phyloP scores from a whole-genome alignment of 352 stramenopile genomes.

The Phytophthora pistaciae region DNA sequence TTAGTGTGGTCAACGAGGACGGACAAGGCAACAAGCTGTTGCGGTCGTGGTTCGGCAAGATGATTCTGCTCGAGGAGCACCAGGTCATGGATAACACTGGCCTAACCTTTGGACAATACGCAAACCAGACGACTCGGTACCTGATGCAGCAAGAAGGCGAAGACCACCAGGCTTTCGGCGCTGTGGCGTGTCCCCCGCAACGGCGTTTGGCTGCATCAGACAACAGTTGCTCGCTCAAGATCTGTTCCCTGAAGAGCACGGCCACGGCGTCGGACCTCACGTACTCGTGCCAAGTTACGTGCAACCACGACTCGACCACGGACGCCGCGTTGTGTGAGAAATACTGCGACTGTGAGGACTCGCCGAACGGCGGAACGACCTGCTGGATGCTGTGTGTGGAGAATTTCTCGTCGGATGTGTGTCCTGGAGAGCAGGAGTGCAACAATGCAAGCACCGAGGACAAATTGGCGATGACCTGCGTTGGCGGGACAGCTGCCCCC shows the following conservation, averaged over 20 bases:
- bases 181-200: constrained; percentile 57
- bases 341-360: constrained; percentile 53
- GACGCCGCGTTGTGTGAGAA: constrained; percentile 46
- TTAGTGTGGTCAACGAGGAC: constrained; percentile 45
- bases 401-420: constrained; percentile 51
- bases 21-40: constrained; percentile 50
- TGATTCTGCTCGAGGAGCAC: constrained; percentile 57
- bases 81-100: constrained; percentile 67
- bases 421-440: constrained; percentile 56
- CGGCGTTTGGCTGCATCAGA: constrained; percentile 56
- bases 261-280: constrained; percentile 35
- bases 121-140: constrained; percentile 63
- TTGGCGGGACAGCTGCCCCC: constrained; percentile 35
- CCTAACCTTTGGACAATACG: constrained; percentile 63
- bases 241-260: constrained; percentile 46
- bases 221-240: constrained; percentile 57
- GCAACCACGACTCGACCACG: constrained; percentile 54
- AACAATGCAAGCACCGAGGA: constrained; percentile 47
- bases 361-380: constrained; percentile 36
- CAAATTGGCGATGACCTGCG: constrained; percentile 57
- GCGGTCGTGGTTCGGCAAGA: constrained; percentile 77
- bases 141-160: constrained; percentile 47
- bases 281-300: constrained; percentile 64
- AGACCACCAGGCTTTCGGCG: constrained; percentile 42
- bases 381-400: constrained; percentile 76